A percentile compares a stretch with the other conserved stretches of the same genome.
These are phyloP conservation scores for Linnemannia exigua DNA, from an alignment of 192 early-diverging fungal genomes.

Conservation along the genomic window DNA sequence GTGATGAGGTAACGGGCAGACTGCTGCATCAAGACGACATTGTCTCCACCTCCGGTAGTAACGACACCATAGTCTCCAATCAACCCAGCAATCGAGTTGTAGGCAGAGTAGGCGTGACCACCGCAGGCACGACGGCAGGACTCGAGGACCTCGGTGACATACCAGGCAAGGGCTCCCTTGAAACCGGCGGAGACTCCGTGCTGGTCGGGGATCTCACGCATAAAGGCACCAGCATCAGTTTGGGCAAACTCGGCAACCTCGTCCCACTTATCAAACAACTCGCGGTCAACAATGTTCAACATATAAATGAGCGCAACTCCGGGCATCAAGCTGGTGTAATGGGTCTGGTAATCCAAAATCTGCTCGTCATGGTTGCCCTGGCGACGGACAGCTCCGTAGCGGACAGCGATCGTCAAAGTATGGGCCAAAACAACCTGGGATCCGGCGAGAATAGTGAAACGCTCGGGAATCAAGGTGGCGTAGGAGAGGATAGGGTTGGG, in stretches of 20 bases:
- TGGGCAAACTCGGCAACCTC: constrained; percentile 59
- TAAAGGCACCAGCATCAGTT: constrained; percentile 61
- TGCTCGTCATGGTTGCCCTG: constrained; percentile 74
- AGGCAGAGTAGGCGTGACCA: constrained; percentile 77
- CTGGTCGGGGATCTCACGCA: constrained; percentile 66
- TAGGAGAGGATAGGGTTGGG: constrained; percentile 71
- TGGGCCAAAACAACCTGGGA: constrained; percentile 60
- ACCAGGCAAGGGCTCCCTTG: constrained; percentile 67
- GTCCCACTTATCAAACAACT: constrained; percentile 53
- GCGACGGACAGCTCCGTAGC: constrained; percentile 72
- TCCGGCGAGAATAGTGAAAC: constrained; percentile 63
- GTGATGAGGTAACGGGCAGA: constrained; percentile 61
- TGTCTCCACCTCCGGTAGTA: constrained; percentile 69
- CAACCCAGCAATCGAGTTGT: constrained; percentile 73
- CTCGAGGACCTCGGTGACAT: constrained; percentile 65
- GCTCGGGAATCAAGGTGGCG: constrained; percentile 74
- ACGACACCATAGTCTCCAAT: constrained; percentile 74
- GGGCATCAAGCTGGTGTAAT: constrained; percentile 71
- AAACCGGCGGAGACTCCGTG: constrained; percentile 71
- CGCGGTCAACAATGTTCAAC: constrained; percentile 56
- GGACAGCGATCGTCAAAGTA: constrained; percentile 70
- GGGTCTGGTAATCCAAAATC: constrained; percentile 78
- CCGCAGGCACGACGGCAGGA: constrained; percentile 67
- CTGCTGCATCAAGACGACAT: constrained; percentile 62
- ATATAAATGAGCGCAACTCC: constrained; percentile 67